Evolutionary conservation across 768 basidiomycete genomes (phyloP), one percentile per base, ranked within the genome.

Genomic region (Auricularia heimuer): DNA sequence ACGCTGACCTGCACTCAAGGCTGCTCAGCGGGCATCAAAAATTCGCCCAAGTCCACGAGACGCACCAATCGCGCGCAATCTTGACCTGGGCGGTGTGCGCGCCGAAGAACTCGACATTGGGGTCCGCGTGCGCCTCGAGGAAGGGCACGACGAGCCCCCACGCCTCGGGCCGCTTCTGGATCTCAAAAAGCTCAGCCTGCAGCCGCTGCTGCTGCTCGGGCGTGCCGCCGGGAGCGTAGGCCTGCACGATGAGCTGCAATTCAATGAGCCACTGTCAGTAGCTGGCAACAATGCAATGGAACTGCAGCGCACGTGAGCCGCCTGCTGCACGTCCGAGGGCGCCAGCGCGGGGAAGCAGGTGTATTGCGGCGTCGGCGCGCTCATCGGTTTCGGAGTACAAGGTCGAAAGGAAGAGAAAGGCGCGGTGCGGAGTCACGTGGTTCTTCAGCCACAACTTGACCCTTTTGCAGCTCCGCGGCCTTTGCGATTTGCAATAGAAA

Each of bases 61-160:
- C 77, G 42, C 51, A 94, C 94, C 94, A 96, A 73, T 96, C 94
- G 68, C 94, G 79, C 14, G 89, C 86, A 68, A 96, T 92, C 82
- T 98, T 98, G 67, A 95, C 90, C 72, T 95, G 92, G 2, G 89
- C 85, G 0, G 92, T 97, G 70, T 97, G 94, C 3, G 94, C 94
- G 2, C 94, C 93, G 71, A 93, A 96, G 81, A 96, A 98, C 73
- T 94, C 90, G 10, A 96, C 91, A 70, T 92, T 92, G 63, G 81
- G 81, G 74, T 95, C 89, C 35, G 79, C 76, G 70, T 88, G 80
- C 11, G 85, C 80, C 14, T 85, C 80, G 33, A 94, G 76, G 67
- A 94, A 81, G 0, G 92, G 91, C 42, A 90, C 80, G 21, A 93
- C 85, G 60, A 94, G 77, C 8, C 90, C 91, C 92, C 91, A 94